Evolutionary conservation across 306 rosid species (phyloP).

Genomic region (Acacia melanoxylon): DNA sequence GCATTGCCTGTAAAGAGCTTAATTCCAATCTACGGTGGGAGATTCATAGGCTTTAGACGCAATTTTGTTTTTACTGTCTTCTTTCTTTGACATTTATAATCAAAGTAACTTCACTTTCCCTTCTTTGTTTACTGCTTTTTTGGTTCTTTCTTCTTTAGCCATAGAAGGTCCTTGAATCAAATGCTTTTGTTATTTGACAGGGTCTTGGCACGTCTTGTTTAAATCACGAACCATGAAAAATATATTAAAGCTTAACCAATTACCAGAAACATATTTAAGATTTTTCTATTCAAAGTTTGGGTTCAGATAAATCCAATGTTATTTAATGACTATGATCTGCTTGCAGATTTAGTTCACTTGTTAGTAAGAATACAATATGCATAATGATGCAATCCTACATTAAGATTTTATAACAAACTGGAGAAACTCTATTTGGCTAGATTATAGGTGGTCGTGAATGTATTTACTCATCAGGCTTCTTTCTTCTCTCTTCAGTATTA

Average conservation of each 20-base stretch:
- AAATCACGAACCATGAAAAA: background rate
- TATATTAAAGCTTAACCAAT: background rate
- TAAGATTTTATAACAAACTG: background rate
- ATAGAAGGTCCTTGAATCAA: background rate
- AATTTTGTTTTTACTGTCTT: slow-evolving; percentile 25
- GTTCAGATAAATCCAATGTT: background rate
- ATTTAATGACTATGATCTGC: background rate
- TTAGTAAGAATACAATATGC: background rate
- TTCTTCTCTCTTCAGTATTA: background rate
- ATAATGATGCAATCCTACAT: background rate
- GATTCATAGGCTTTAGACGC: slow-evolving; percentile 42
- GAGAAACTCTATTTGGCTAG: background rate
- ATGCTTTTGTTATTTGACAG: background rate
- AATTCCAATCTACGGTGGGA: slow-evolving; percentile 39
- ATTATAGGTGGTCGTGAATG: background rate
- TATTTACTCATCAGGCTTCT: background rate
- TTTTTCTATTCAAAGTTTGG: background rate
- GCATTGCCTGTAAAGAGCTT: slow-evolving; percentile 39
- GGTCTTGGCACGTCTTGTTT: background rate
- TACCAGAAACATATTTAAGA: background rate
- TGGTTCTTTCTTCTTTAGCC: background rate
- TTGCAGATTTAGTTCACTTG: background rate
- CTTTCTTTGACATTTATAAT: slow-evolving; percentile 26
- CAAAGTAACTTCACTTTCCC: slow-evolving; percentile 6
- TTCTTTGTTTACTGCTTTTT: background rate